Evolutionary conservation across 257 asterid genomes (phyloP).

Genomic region (Penstemon eatonii): DNA sequence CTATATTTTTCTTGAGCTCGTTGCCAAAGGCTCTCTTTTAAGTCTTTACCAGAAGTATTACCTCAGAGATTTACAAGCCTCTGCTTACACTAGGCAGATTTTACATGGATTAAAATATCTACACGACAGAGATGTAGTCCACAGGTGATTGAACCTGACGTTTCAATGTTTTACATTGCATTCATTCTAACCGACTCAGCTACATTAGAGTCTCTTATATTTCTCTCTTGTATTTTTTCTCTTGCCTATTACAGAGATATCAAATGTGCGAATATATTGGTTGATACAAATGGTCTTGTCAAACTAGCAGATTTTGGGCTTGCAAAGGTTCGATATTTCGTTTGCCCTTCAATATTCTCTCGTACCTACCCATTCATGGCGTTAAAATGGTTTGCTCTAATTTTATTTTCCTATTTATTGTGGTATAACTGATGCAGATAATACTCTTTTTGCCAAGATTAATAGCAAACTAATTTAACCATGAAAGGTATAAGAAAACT

Average conservation of each 20-base stretch:
- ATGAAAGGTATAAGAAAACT: too few species aligned
- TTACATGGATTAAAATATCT: slow-evolving; percentile 89
- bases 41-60: slow-evolving; percentile 71
- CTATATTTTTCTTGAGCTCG: slow-evolving; percentile 91
- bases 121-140: slow-evolving; percentile 80
- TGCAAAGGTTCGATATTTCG: slow-evolving; percentile 63
- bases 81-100: slow-evolving; percentile 86
- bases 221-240: background rate
- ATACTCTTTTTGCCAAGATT: too few species aligned
- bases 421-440: too few species aligned
- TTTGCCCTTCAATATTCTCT: slow-evolving; percentile 18
- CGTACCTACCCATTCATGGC: background rate
- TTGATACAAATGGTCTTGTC: slow-evolving; percentile 80
- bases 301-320: slow-evolving; percentile 99
- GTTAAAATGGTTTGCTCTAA: slow-evolving; percentile 20
- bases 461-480: too few species aligned
- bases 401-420: background rate
- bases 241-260: slow-evolving; percentile 66
- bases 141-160: slow-evolving; percentile 58
- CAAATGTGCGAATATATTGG: slow-evolving; percentile 92
- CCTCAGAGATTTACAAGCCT: slow-evolving; percentile 79
- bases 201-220: slow-evolving; percentile 23
- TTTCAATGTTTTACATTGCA: slow-evolving; percentile 19
- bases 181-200: slow-evolving; percentile 10
- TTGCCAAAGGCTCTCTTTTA: slow-evolving; percentile 83